These are phyloP conservation scores for Suillus sp. DNA, from an alignment of 768 basidiomycete genomes.

Conservation along the genomic window DNA sequence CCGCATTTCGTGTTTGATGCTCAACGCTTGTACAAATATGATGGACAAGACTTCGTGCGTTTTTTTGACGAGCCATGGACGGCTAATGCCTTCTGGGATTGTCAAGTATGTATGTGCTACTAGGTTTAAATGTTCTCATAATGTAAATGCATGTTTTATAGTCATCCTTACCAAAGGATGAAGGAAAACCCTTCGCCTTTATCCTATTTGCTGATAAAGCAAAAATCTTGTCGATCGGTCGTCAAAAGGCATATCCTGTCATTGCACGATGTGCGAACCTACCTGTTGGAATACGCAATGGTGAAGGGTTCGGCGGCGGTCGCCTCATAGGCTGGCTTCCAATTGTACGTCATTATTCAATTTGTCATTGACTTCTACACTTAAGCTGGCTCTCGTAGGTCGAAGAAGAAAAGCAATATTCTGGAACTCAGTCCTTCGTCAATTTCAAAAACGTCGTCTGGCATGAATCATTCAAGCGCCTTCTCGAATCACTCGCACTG, in stretches of 20 bases:
- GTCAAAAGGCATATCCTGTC: conserved; percentile 41
- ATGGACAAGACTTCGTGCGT: conserved; percentile 29
- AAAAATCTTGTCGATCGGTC: conserved; percentile 41
- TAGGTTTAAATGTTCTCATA: neutral
- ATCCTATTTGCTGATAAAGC: conserved; percentile 46
- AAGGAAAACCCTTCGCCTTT: conserved; percentile 32
- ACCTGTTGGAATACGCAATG: conserved; percentile 34
- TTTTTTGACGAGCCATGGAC: conserved; percentile 42
- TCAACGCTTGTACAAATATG: conserved; percentile 28
- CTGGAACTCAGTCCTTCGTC: conserved; percentile 8
- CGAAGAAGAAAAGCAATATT: conserved; percentile 12
- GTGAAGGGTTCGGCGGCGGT: conserved; percentile 36
- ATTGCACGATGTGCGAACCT: conserved; percentile 37
- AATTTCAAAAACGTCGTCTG: conserved; percentile 16
- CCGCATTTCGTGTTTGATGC: conserved; percentile 36
- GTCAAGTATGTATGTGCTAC: conserved; percentile 34
- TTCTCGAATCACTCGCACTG: conserved; percentile 4
- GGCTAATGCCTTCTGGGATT: conserved; percentile 36
- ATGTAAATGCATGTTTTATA: neutral
- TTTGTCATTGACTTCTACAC: neutral
- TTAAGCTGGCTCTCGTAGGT: neutral
- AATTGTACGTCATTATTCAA: neutral
- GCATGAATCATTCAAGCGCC: conserved; percentile 15
- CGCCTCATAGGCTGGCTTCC: conserved; percentile 39
- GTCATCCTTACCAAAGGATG: neutral